These are phyloP conservation scores for Clonostachys solani DNA, from an alignment of 2,329 filamentous ascomycete species.

Conservation along the genomic window DNA sequence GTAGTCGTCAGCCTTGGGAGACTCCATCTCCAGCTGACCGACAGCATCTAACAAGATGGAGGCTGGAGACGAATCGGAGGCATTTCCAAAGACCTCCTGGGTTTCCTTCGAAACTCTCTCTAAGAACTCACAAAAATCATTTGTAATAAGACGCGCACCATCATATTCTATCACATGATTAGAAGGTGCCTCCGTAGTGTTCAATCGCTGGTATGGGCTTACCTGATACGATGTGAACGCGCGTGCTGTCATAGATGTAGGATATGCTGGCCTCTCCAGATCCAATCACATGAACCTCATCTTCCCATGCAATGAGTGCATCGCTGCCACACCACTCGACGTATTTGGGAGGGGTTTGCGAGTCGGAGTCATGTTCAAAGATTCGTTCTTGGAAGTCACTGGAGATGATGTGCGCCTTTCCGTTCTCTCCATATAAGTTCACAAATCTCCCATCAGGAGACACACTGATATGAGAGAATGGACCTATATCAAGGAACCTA, in stretches of 20 bases:
- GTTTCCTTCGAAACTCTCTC: constrained; percentile 86
- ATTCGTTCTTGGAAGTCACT: constrained; percentile 92
- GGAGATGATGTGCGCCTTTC: constrained; percentile 87
- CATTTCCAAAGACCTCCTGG: constrained; percentile 83
- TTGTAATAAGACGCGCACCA: constrained; percentile 85
- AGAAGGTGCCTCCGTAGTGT: neutral
- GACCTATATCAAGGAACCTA: constrained; percentile 83
- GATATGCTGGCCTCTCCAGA: constrained; percentile 71
- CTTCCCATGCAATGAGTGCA: constrained; percentile 93
- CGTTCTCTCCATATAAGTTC: constrained; percentile 80
- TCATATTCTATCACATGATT: constrained; percentile 55
- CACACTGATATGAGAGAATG: constrained; percentile 85
- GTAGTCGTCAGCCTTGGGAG: constrained; percentile 94
- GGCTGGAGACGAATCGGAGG: constrained; percentile 82
- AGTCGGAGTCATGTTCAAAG: constrained; percentile 87
- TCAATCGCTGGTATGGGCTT: constrained; percentile 21
- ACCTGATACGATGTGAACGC: constrained; percentile 85
- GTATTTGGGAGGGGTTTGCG: constrained; percentile 79
- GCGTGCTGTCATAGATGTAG: constrained; percentile 86
- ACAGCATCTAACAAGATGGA: constrained; percentile 93
- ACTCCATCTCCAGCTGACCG: constrained; percentile 85
- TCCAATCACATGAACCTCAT: constrained; percentile 92
- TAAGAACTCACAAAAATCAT: constrained; percentile 95
- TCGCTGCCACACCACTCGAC: constrained; percentile 97
- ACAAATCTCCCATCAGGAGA: constrained; percentile 89